phyloP scores from a whole-genome alignment of 2,329 filamentous ascomycete genomes.

The Penicillium sclerotigenum region DNA sequence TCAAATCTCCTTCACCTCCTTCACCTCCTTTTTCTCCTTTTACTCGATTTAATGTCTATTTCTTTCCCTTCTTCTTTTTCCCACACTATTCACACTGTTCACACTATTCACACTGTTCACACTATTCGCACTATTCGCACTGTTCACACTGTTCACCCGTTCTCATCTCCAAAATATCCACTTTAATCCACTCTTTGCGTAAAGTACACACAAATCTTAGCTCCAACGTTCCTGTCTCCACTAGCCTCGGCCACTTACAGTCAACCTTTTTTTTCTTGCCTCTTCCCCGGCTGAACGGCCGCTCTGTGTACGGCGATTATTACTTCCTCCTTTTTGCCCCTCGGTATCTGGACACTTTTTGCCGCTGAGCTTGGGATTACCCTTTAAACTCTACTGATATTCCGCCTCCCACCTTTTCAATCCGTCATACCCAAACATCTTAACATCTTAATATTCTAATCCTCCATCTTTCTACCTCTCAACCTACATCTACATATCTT shows the following conservation, averaged over 20 bases:
- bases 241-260: slow-evolving; percentile 21
- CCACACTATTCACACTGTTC: slow-evolving; percentile 7
- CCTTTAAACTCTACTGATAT: neutral
- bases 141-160: slow-evolving; percentile 7
- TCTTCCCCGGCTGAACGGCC: slow-evolving; percentile 6
- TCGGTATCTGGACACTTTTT: neutral
- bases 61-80: too few species aligned
- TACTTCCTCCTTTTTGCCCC: neutral
- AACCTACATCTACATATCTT: neutral
- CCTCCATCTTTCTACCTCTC: neutral
- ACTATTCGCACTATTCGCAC: too few species aligned
- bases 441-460: neutral
- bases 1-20: too few species aligned
- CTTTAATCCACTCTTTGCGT: neutral
- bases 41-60: neutral
- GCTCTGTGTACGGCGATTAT: slow-evolving; percentile 15
- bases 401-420: neutral
- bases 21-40: neutral
- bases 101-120: slow-evolving; percentile 6
- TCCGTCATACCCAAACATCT: neutral
- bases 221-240: slow-evolving; percentile 16
- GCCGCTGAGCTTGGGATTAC: neutral
- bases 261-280: slow-evolving; percentile 9
- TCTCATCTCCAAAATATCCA: neutral
- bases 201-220: neutral